phyloP scores from a whole-genome alignment of 2,329 filamentous ascomycete species.

The Fusarium sp. region DNA sequence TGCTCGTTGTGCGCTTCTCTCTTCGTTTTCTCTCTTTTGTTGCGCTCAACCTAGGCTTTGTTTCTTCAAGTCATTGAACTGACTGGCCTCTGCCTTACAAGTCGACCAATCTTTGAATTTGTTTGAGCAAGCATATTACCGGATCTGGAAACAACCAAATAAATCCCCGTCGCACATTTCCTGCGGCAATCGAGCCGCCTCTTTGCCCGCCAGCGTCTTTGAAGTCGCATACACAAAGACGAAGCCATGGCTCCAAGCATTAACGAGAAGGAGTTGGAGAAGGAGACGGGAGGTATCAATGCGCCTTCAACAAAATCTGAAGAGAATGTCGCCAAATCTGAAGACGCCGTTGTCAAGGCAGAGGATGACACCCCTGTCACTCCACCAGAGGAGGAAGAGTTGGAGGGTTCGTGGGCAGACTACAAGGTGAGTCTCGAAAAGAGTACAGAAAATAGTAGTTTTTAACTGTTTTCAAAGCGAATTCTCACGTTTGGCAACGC shows the following conservation, averaged over 20 bases:
- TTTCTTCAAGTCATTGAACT: slow-evolving; percentile 14
- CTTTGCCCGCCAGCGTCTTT: not conserved
- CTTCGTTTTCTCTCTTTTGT: not conserved
- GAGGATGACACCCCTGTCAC: slow-evolving; percentile 7
- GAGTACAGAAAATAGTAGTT: not conserved
- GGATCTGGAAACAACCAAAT: slow-evolving; percentile 1
- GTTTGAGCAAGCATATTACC: slow-evolving; percentile 1
- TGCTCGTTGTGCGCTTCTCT: slow-evolving; percentile 8
- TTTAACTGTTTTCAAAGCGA: slow-evolving; percentile 42
- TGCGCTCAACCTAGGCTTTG: not conserved
- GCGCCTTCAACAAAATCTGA: slow-evolving; percentile 9
- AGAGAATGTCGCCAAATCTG: not conserved
- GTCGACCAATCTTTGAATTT: not conserved
- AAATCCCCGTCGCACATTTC: not conserved
- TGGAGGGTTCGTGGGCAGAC: slow-evolving; percentile 35
- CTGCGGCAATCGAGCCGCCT: not conserved
- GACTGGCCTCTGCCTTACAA: not conserved
- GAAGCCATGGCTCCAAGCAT: slow-evolving; percentile 25
- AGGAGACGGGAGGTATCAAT: slow-evolving; percentile 20
- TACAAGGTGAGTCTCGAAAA: slow-evolving; percentile 33
- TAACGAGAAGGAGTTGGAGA: slow-evolving; percentile 32
- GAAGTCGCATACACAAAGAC: not conserved
- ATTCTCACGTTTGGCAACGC: slow-evolving; percentile 48
- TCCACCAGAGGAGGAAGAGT: slow-evolving; percentile 23
- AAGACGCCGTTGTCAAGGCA: slow-evolving; percentile 13